A percentile compares a stretch with the other conserved stretches of the same genome.
These are phyloP conservation scores for Pyrrhoderma lamaoense DNA, from an alignment of 1,284 basidiomycete species.

Conservation along the genomic window DNA sequence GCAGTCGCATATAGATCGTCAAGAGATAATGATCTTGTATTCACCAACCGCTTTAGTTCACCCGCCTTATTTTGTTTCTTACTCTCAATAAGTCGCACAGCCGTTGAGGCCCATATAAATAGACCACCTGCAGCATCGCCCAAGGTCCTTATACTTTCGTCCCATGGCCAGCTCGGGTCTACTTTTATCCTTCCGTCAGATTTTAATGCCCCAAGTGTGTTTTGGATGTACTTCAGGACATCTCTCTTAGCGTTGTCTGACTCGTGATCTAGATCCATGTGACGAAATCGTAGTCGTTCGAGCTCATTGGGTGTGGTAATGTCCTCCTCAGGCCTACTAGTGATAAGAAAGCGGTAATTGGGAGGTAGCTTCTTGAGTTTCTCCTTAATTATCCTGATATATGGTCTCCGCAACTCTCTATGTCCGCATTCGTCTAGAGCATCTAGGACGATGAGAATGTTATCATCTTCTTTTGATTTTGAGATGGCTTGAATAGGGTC, in stretches of 20 bases:
- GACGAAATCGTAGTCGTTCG: no score
- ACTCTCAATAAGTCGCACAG: background rate
- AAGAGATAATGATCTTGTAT: background rate
- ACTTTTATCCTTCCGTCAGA: background rate
- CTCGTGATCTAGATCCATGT: no score
- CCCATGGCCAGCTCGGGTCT: background rate
- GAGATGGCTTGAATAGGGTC: background rate
- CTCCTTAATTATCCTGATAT: conserved; percentile 6
- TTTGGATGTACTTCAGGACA: no score
- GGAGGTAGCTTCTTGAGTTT: conserved; percentile 22
- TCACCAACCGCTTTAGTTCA: no score
- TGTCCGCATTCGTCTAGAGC: conserved; percentile 7
- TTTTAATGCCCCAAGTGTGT: no score
- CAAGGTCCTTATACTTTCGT: background rate
- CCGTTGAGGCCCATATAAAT: conserved; percentile 1
- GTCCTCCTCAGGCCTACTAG: no score
- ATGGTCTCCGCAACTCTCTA: background rate
- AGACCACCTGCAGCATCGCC: background rate
- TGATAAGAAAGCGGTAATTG: conserved; percentile 27
- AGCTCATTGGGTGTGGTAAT: no score
- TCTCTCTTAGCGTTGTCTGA: no score
- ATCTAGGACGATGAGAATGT: conserved; percentile 5
- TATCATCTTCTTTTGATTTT: background rate
- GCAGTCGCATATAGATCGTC: background rate
- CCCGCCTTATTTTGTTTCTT: background rate